phyloP scores from a whole-genome alignment of 192 early-diverging fungal species.

The Fimicolochytrium jonesii region DNA sequence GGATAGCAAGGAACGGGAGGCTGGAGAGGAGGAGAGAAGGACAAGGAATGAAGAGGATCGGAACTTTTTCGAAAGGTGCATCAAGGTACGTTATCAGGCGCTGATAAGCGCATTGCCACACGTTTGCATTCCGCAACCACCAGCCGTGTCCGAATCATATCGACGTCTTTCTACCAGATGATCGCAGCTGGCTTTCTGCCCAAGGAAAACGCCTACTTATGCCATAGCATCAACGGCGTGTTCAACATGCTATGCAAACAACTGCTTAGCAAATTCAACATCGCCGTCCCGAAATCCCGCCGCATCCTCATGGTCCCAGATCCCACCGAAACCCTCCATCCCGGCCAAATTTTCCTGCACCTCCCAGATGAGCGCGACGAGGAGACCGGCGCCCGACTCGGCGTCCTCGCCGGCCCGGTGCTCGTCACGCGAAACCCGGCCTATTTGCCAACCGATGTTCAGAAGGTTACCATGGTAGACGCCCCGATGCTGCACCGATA shows the following conservation, averaged over 20 bases:
- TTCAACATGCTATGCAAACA: neutral
- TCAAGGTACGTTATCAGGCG: too few relatives aligned
- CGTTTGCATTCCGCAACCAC: neutral
- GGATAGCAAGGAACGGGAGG: neutral
- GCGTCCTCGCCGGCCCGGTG: neutral
- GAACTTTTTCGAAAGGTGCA: neutral
- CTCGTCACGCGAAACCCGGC: conserved; percentile 20
- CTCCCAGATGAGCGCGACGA: neutral
- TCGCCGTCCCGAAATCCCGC: conserved; percentile 8
- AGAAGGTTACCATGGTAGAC: conserved; percentile 1
- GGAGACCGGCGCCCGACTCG: neutral
- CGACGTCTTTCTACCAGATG: neutral
- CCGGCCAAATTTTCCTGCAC: conserved; percentile 6
- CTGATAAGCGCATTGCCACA: neutral
- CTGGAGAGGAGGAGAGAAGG: neutral
- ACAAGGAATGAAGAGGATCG: neutral
- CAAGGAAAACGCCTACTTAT: conserved; percentile 7
- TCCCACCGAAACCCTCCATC: conserved; percentile 4
- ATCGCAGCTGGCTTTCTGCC: conserved; percentile 8
- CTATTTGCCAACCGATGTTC: conserved; percentile 1
- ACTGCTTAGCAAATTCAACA: conserved; percentile 3
- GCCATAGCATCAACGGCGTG: neutral
- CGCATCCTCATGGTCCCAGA: conserved; percentile 21
- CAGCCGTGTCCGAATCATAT: neutral
- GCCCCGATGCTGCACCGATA: neutral